Base-by-base conservation (phyloP, 2,329 filamentous ascomycete species). In the Cytospora chrysosperma region DNA sequence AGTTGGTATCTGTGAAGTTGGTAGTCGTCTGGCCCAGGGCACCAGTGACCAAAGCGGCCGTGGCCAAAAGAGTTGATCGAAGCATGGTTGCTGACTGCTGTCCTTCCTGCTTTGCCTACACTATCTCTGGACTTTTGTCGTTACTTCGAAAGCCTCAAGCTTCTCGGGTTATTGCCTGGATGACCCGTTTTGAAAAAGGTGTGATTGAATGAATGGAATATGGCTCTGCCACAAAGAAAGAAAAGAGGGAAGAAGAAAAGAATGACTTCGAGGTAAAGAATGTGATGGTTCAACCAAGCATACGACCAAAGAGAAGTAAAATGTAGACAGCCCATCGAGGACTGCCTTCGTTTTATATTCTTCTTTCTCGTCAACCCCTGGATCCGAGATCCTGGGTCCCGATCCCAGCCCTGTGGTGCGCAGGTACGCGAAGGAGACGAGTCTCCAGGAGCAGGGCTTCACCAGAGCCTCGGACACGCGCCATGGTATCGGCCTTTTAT, bases 231-330 rank as follows among this genome's bases (percentile, higher is more conserved):
- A 66, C 64, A 56, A 47, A 21, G 64, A 40, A 21, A 66, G 64
- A 59, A 47, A 21, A 66, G 40, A 21, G 64, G 64, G 55, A 61
- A 65, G 64, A 32, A 61, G 51, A 64, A 47, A 66, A 51, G 61
- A 64, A 59, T 58, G 64, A 61, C 64, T 61, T 64, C 61, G 64
- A 56, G 52, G 59, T 50, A 59, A 61, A 53, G 61, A 61, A 58
- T 15, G 61, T 59, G 55, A 27, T 64, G 64, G 61, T 40, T 66
- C 64, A 66, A 64, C 64, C 64, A 64, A 64, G 64, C 61, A 61
- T 61, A 65, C 40, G 32, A 43, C 51, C 34, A 51, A 40, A 56
- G 26, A 34, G 26, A 37, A 49, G 15, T n/a, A n/a, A 15, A 53
- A 17, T 32, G 21, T 51, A 52, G 55, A 51, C 26, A 59, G 19